Evolutionary conservation across 108 stramenopile genomes (phyloP), one percentile per base, ranked within the genome.

Genomic region (Conticribra weissflogii): DNA sequence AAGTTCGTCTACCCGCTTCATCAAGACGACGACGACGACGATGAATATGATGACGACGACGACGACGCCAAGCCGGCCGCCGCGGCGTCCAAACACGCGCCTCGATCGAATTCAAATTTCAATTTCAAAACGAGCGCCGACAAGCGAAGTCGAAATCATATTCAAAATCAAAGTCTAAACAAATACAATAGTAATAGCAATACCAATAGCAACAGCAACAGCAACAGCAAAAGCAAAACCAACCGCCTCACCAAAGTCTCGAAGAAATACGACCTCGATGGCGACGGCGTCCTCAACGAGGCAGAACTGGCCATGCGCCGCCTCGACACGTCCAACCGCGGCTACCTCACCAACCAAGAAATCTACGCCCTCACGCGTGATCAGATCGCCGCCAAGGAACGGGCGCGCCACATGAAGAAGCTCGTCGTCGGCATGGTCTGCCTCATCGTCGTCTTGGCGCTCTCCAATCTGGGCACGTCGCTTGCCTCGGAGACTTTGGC

Each of bases 221-320:
- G 36, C 8, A 41, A 41, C 12, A 5, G 36, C 36, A 9, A 5
- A 41, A 41, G 36, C 36, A 41, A 41, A 41, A 41, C 8, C 36
- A 41, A 41, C 5, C 5, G 12, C 5, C 36, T 41, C 36, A 41
- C 36, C 5, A 12, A 5, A 9, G 12, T 12, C 8, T 41, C 36
- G 12, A 5, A 32, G 30, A 60, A 44, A 24, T 68, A 41, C 25
- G 67, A 68, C 36, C 3, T 68, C 4, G 67, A 68, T 57, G 55
- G 55, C 44, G 54, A 58, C 28, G 67, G 67, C 9, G 4, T 14
- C 3, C 45, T 68, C 3, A 46, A 68, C 29, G 41, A 44, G 28
- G 30, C 54, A 36, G 67, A 68, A 23, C 54, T 41, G 34, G 56
- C 54, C 34, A 68, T 68, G 67, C 31, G 54, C 5, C 32, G 47